phyloP scores from a whole-genome alignment of 2,329 filamentous ascomycete species.

The Epichloe brachyelytri region DNA sequence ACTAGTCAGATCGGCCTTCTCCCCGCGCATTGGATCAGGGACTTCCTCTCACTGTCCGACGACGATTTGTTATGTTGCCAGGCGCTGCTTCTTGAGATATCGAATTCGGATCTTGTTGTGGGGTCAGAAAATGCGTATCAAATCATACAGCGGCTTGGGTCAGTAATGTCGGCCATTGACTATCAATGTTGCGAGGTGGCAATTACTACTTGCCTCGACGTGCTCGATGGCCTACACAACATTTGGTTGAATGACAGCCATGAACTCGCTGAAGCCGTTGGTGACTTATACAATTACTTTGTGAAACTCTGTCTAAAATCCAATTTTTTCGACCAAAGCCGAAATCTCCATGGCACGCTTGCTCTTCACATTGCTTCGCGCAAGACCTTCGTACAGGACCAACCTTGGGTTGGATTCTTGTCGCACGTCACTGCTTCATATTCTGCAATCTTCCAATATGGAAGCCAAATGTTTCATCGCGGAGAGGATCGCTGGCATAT shows the following conservation, averaged over 20 bases:
- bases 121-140: conserved; percentile 30
- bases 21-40: conserved; percentile 35
- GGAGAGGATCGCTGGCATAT: conserved; percentile 56
- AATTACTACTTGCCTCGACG: conserved; percentile 51
- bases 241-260: conserved; percentile 50
- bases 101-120: conserved; percentile 39
- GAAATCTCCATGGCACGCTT: conserved; percentile 56
- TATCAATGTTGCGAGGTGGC: conserved; percentile 66
- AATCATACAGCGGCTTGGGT: conserved; percentile 38
- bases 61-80: conserved; percentile 42
- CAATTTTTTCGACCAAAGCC: conserved; percentile 56
- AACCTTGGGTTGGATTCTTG: conserved; percentile 43
- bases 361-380: conserved; percentile 55
- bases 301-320: conserved; percentile 53
- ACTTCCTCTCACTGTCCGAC: conserved; percentile 34
- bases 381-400: conserved; percentile 53
- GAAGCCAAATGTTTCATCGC: conserved; percentile 66
- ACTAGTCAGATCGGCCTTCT: conserved; percentile 34
- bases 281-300: conserved; percentile 70
- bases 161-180: conserved; percentile 40
- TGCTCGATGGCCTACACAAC: conserved; percentile 49
- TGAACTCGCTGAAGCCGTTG: conserved; percentile 50
- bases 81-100: conserved; percentile 36
- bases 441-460: conserved; percentile 55
- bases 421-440: conserved; percentile 59